A percentile compares a stretch with the other conserved stretches of the same genome.
These are phyloP conservation scores for Entomortierella parvispora DNA, from an alignment of 192 early-diverging fungal genomes.

Conservation along the genomic window DNA sequence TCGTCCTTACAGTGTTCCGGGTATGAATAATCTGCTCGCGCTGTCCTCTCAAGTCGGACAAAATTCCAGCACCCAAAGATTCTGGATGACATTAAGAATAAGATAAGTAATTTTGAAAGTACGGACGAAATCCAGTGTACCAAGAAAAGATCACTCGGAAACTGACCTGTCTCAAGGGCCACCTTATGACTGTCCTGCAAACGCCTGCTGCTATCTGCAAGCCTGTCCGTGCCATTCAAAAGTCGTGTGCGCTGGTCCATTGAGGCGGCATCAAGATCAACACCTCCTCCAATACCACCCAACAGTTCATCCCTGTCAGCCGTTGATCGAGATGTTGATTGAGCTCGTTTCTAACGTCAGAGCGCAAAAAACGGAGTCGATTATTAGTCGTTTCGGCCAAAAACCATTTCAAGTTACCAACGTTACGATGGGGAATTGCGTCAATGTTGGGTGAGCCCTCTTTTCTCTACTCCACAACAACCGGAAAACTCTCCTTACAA, in stretches of 20 bases:
- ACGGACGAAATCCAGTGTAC: too few relatives aligned
- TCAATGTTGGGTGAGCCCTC: conserved; percentile 1
- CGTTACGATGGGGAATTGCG: too few relatives aligned
- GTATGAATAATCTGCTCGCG: conserved; percentile 91
- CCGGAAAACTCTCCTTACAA: conserved; percentile 61
- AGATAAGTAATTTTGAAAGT: neutral
- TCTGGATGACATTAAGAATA: conserved; percentile 57
- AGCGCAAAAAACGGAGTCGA: neutral
- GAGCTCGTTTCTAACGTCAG: conserved; percentile 59
- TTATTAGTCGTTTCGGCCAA: neutral
- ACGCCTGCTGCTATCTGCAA: conserved; percentile 79
- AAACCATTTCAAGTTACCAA: neutral
- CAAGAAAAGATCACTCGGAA: neutral
- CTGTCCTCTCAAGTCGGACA: conserved; percentile 86
- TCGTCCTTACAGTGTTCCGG: conserved; percentile 76
- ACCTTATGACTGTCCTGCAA: conserved; percentile 89
- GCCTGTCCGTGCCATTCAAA: conserved; percentile 86
- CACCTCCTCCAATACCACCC: conserved; percentile 54
- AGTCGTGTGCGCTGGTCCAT: conserved; percentile 84
- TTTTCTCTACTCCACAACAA: neutral
- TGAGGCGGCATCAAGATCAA: conserved; percentile 64
- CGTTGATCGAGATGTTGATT: conserved; percentile 50
- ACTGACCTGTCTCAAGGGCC: conserved; percentile 86
- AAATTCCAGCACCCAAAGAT: conserved; percentile 82
- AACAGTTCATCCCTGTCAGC: conserved; percentile 73